phyloP scores from a whole-genome alignment of 2,329 filamentous ascomycete species.

The Pezicula neosporulosa region DNA sequence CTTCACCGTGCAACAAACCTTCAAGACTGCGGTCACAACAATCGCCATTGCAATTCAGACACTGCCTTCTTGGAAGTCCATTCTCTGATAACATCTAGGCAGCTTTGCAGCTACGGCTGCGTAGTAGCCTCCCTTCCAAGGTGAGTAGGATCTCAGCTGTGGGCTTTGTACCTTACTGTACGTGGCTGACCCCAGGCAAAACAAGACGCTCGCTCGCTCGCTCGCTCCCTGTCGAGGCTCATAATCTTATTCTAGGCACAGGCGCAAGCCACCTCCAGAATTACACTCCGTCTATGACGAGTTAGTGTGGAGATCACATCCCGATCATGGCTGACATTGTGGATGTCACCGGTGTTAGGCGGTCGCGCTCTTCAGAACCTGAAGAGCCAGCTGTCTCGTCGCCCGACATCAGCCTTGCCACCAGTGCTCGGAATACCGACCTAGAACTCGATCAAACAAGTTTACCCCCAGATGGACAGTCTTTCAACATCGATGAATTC shows the following conservation, averaged over 20 bases:
- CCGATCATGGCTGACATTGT: neutral
- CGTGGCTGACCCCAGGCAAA: too few species aligned
- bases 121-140: too few species aligned
- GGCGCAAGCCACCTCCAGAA: neutral
- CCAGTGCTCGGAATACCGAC: neutral
- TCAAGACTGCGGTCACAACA: neutral
- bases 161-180: too few species aligned
- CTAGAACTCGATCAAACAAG: neutral
- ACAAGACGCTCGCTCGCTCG: too few species aligned
- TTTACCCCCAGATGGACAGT: neutral
- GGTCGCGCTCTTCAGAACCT: neutral
- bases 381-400: neutral
- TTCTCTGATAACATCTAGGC: neutral
- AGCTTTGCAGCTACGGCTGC: too few species aligned
- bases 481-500: neutral
- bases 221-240: too few species aligned
- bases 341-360: neutral
- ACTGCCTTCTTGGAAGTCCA: neutral
- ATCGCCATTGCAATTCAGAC: neutral
- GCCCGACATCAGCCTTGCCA: neutral
- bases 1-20: neutral
- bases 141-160: too few species aligned
- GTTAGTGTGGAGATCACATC: neutral
- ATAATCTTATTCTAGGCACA: neutral
- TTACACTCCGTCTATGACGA: neutral